Percentiles rank a stretch among this genome's conserved stretches.
Evolutionary conservation across 2,329 filamentous ascomycete genomes (phyloP).

Genomic region (Colletotrichum horii): DNA sequence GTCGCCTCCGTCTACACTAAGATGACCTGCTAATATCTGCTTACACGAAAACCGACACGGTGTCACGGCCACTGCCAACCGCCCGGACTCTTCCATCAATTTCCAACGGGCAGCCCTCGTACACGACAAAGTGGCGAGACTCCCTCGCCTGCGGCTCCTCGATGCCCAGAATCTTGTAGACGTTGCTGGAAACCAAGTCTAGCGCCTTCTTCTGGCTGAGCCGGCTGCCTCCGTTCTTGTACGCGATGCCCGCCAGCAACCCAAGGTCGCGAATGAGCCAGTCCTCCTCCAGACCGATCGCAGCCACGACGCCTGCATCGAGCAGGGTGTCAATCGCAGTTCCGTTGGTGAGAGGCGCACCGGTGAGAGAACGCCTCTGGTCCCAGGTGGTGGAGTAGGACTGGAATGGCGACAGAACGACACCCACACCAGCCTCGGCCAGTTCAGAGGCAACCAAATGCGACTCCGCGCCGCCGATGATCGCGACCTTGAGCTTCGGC

Average conservation of each 20-base stretch:
- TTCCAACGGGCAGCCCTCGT: conserved; percentile 67
- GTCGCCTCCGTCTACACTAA: background rate
- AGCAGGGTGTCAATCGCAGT: conserved; percentile 64
- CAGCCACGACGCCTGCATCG: conserved; percentile 62
- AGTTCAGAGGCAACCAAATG: conserved; percentile 64
- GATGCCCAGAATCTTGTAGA: conserved; percentile 63
- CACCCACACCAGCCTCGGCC: conserved; percentile 58
- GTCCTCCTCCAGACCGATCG: conserved; percentile 65
- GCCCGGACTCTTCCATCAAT: conserved; percentile 62
- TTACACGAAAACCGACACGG: conserved; percentile 41
- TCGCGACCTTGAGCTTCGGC: conserved; percentile 52
- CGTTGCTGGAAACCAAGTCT: conserved; percentile 60
- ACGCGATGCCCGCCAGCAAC: conserved; percentile 64
- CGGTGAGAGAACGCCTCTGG: conserved; percentile 64
- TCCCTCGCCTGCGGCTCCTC: conserved; percentile 31
- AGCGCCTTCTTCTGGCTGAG: conserved; percentile 61
- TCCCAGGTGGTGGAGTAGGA: conserved; percentile 64
- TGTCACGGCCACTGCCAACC: conserved; percentile 49
- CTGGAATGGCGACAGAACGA: conserved; percentile 65
- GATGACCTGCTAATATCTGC: background rate
- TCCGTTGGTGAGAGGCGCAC: conserved; percentile 70
- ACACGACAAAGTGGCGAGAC: conserved; percentile 61
- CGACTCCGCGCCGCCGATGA: conserved; percentile 69
- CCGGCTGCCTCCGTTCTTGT: conserved; percentile 59
- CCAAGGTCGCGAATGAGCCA: conserved; percentile 66